Evolutionary conservation across 306 rosid species (phyloP), one percentile per base, ranked within the genome.

Genomic region (Casuarina cunninghamiana): DNA sequence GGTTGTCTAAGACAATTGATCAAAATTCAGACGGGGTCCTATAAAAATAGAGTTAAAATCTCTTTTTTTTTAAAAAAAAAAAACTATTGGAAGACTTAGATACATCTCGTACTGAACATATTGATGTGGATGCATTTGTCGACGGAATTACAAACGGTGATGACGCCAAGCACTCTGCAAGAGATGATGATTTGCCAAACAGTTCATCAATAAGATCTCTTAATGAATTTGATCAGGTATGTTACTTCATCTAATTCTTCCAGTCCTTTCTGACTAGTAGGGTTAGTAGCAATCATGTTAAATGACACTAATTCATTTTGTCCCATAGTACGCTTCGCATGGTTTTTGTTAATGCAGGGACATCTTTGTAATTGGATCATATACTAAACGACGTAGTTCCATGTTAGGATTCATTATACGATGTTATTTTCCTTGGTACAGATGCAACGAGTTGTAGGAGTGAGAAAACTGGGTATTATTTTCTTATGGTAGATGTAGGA

Each of bases 191-290:
- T 43, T 76, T 0, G 49, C 73, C 19, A 39, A 84, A 44, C 72
- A 80, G 21, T 6, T 42, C 10, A 32, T 61, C 91, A 5, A 73
- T 63, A 80, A 86, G 88, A 79, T 83, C 84, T 55, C 78, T 95
- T 74, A 79, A 38, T 48, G 73, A 89, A 69, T 91, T 89, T 84
- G 95, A 88, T 82, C 37, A 0, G 35, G 98, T 89, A 87, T 82
- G 93, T 77, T 37, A 5, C 11, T 58, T 58, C 15, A 9, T 26
- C 10, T 9, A 61, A 11, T 61, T 53, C 75, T 43, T 6, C 55
- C 60, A 11, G 60, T 32, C 68, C 17, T 61, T 16, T 8, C 4
- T 26, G 32, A 26, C 32, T 26, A 26, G 32, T 26, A 26, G 1
- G 32, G 32, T 26, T 26, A 26, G 32, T 26, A 26, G 32, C 32